These are phyloP conservation scores for Epichloe coenophiala DNA, from an alignment of 2,329 filamentous ascomycete genomes.

Conservation along the genomic window DNA sequence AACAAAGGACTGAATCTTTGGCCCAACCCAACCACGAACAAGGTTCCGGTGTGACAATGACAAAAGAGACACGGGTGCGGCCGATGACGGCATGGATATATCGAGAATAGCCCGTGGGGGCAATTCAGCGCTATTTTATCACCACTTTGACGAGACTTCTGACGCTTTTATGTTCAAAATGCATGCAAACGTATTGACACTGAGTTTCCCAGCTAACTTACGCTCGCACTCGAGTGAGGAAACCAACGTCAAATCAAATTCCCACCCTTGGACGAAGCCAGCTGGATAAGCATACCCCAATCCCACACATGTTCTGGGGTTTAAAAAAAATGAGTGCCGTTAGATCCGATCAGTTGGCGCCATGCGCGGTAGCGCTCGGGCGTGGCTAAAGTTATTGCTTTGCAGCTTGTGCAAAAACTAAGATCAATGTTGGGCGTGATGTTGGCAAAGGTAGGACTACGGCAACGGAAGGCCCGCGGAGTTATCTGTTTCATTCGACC, in stretches of 20 bases:
- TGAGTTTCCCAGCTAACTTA: too few species aligned
- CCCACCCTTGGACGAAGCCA: too few species aligned
- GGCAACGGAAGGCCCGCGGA: neutral
- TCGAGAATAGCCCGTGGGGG: neutral
- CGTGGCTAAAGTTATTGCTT: neutral
- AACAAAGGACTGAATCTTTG: neutral
- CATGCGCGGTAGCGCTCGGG: neutral
- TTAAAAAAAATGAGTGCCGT: neutral
- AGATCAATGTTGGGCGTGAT: too few species aligned
- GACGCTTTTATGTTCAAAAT: neutral
- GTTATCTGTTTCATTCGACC: neutral
- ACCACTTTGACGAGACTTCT: neutral
- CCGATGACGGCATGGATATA: neutral
- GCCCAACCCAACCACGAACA: neutral
- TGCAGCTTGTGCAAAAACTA: neutral
- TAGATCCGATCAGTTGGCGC: neutral
- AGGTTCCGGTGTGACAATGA: too few species aligned
- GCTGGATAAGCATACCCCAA: neutral
- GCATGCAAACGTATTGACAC: neutral
- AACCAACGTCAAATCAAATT: too few species aligned
- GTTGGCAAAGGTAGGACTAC: too few species aligned
- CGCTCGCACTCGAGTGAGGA: too few species aligned
- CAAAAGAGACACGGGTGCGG: neutral
- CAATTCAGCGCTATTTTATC: neutral
- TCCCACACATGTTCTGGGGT: neutral